These are phyloP conservation scores for Flaveria trinervia DNA, from an alignment of 129 eudicot species.

Conservation along the genomic window DNA sequence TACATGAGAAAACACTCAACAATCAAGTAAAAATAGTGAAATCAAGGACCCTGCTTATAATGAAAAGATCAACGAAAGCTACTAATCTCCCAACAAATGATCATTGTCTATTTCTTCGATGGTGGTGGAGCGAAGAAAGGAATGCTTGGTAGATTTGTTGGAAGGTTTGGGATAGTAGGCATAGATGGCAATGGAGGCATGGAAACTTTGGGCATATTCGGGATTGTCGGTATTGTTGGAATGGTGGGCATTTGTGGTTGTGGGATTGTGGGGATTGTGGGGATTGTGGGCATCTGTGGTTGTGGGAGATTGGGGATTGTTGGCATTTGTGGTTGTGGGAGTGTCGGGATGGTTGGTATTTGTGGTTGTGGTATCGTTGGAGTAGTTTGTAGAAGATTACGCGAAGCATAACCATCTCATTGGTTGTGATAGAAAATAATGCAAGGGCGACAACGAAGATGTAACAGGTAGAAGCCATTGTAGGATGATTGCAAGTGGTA, in stretches of 20 bases:
- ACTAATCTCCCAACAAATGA: background rate
- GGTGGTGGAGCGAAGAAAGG: constrained; percentile 41
- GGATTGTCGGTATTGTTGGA: constrained; percentile 21
- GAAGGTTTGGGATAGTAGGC: constrained; percentile 38
- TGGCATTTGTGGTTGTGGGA: constrained; percentile 31
- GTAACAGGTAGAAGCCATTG: constrained; percentile 22
- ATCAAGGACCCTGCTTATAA: background rate
- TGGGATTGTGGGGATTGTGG: constrained; percentile 31
- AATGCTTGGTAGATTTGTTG: constrained; percentile 32
- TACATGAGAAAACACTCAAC: background rate
- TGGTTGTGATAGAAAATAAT: constrained; percentile 5
- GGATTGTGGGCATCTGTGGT: constrained; percentile 33
- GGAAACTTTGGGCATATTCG: constrained; percentile 31
- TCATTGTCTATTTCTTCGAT: constrained; percentile 27
- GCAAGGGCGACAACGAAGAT: background rate
- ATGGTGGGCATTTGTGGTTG: constrained; percentile 34
- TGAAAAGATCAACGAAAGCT: background rate
- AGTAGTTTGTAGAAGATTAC: constrained; percentile 26
- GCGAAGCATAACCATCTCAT: constrained; percentile 33
- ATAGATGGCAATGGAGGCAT: constrained; percentile 37
- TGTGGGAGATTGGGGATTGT: constrained; percentile 29
- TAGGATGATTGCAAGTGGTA: background rate
- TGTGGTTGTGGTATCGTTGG: constrained; percentile 31
- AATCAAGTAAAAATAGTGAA: background rate
- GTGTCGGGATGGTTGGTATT: constrained; percentile 22